Conservation (phyloP, 352 stramenopile genomes). For the Peronosclerospora sorghi region DNA sequence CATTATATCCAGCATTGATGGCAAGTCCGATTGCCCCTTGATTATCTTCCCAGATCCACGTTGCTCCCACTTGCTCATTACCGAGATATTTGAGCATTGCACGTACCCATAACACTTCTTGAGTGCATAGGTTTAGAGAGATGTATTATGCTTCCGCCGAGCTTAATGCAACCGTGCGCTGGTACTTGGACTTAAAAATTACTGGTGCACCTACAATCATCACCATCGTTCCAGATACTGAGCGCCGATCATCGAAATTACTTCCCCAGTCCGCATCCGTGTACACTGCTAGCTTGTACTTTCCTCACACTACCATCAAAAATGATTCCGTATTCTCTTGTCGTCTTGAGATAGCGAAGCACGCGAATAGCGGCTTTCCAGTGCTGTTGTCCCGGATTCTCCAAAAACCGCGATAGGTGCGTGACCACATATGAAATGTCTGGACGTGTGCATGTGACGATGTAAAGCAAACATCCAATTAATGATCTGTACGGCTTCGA, state of each 20-base stretch:
- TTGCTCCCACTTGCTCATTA: background rate
- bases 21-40: no score
- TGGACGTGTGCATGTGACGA: no score
- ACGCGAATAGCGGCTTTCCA: no score
- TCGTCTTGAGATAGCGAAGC: background rate
- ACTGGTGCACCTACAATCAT: background rate
- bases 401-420: no score
- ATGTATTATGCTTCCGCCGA: background rate
- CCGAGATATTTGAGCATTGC: background rate
- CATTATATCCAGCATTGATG: no score
- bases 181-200: background rate
- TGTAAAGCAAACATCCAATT: background rate
- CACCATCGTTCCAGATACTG: background rate
- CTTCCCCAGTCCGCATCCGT: background rate
- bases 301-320: background rate
- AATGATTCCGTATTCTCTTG: background rate
- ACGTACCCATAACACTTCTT: background rate
- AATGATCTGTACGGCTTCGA: background rate
- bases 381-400: no score
- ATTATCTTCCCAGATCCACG: background rate
- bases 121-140: background rate
- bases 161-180: background rate
- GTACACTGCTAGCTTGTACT: background rate
- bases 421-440: no score
- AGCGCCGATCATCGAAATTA: background rate